Evolutionary conservation across 2,329 filamentous ascomycete species (phyloP), one percentile per base, ranked within the genome.

Genomic region (Monilinia vaccinii-corymbosi): DNA sequence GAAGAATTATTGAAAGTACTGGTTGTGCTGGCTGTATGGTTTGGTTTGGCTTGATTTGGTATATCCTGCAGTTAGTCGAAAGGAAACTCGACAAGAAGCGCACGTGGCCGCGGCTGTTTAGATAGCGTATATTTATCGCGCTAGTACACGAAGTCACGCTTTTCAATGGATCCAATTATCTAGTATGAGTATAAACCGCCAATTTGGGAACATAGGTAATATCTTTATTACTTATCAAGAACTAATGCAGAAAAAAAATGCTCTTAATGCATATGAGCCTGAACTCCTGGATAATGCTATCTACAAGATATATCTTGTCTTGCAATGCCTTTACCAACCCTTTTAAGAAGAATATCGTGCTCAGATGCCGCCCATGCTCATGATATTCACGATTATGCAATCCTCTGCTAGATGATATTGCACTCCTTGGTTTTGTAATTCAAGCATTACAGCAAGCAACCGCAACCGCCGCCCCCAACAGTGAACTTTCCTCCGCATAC

Each of bases 391-490:
- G 18, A 38, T 34, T 6, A 42, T 21, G 16, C 11, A 44, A 32
- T 14, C 23, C 2, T 32, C 8, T 32, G 8, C 51, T 32, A 44
- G 38, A 10, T 44, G 38, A 18, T 7, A 18, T 28, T 18, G 3
- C 11, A 14, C 13, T 28, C 16, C 44, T 32, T 31, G 6, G 11
- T 31, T 38, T 10, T 31, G 42, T 18, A 31, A 50, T 16, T 49
- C 34, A 47, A 38, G 45, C 56, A 51, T 66, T 64, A 47, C 66
- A 67, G 58, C 76, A 79, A 21, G 83, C 82, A 49, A 86, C 78
- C 2, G 88, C n/a, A 16, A 92, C 87, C 1, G 88, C 88, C 4
- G 88, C 88, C 3, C 88, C 88, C 47, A 88, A 80, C 58, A 92
- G 79, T 1, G 87, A 89, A 68, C 87, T 90, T 73, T 92, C 88